phyloP scores from a whole-genome alignment of 2,329 filamentous ascomycete genomes.

The Sodiomyces alkalinus region DNA sequence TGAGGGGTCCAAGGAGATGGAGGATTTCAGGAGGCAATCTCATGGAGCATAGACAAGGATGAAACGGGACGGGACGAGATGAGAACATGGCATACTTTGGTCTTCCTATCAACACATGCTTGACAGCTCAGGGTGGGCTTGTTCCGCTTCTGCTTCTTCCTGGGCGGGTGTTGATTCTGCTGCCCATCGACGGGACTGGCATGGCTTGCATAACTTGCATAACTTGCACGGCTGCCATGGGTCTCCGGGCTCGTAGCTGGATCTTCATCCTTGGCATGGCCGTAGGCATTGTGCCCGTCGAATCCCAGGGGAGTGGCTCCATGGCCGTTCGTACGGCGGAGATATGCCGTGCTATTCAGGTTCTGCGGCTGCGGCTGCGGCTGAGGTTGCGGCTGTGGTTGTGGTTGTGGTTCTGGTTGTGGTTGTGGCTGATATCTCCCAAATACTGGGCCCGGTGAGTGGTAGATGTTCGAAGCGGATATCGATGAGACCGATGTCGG shows the following conservation, averaged over 20 bases:
- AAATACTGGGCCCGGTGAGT: not conserved
- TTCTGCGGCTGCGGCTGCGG: slow-evolving; percentile 1
- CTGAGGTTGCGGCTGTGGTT: not conserved
- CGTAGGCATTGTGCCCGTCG: no score
- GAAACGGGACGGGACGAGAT: not conserved
- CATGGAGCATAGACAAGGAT: not conserved
- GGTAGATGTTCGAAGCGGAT: slow-evolving; percentile 1
- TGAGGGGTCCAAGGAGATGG: not conserved
- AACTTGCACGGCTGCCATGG: slow-evolving; percentile 3
- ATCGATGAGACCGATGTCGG: not conserved
- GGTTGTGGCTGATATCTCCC: not conserved
- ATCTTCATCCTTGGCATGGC: slow-evolving; percentile 2
- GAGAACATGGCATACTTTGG: slow-evolving; percentile 38
- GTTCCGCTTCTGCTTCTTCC: slow-evolving; percentile 70
- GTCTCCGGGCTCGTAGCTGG: slow-evolving; percentile 4
- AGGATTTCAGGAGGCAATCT: not conserved
- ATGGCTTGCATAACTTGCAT: no score
- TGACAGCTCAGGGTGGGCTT: slow-evolving; percentile 69
- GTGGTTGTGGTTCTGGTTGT: not conserved
- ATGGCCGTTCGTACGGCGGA: slow-evolving; percentile 1
- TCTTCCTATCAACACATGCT: slow-evolving; percentile 71
- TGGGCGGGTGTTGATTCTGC: slow-evolving; percentile 28
- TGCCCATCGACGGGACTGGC: no score
- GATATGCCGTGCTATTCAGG: not conserved
- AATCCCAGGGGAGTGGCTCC: not conserved